Conservation (phyloP, 2,329 filamentous ascomycete species). For the Cytospora leucostoma region DNA sequence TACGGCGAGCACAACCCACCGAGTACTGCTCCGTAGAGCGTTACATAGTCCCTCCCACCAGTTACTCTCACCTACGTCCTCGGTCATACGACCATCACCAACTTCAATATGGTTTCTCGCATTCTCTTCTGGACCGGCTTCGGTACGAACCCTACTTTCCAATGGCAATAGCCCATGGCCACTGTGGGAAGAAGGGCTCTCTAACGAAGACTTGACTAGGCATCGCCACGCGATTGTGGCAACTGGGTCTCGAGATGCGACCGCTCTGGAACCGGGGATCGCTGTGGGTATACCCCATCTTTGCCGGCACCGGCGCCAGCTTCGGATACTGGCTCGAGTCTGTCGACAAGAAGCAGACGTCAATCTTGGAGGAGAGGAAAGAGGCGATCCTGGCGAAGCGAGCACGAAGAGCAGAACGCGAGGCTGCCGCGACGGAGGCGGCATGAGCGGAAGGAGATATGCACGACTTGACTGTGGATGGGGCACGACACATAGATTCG, state of each 20-base stretch:
- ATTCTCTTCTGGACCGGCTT: conserved; percentile 87
- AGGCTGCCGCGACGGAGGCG: conserved; percentile 48
- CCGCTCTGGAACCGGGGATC: conserved; percentile 84
- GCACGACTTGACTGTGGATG: neutral
- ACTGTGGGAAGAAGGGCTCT: neutral
- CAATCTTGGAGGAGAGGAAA: conserved; percentile 77
- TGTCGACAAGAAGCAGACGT: conserved; percentile 80
- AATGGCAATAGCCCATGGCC: neutral
- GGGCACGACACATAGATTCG: neutral
- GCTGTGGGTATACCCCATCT: conserved; percentile 90
- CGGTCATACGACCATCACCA: conserved; percentile 9
- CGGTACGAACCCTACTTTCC: conserved; percentile 61
- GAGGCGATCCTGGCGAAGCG: conserved; percentile 85
- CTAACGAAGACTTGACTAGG: conserved; percentile 53
- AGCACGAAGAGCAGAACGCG: conserved; percentile 70
- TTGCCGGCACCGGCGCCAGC: conserved; percentile 79
- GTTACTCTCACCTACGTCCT: conserved; percentile 6
- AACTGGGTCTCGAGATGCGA: conserved; percentile 97
- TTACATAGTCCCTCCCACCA: neutral
- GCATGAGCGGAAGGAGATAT: conserved; percentile 3
- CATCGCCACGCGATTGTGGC: conserved; percentile 89
- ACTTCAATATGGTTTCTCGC: conserved; percentile 57
- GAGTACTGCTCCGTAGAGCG: conserved; percentile 22
- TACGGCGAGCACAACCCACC: conserved; percentile 18
- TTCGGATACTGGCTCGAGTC: conserved; percentile 98